Conservation (phyloP, 768 basidiomycete genomes). For the Trametes cubensis region DNA sequence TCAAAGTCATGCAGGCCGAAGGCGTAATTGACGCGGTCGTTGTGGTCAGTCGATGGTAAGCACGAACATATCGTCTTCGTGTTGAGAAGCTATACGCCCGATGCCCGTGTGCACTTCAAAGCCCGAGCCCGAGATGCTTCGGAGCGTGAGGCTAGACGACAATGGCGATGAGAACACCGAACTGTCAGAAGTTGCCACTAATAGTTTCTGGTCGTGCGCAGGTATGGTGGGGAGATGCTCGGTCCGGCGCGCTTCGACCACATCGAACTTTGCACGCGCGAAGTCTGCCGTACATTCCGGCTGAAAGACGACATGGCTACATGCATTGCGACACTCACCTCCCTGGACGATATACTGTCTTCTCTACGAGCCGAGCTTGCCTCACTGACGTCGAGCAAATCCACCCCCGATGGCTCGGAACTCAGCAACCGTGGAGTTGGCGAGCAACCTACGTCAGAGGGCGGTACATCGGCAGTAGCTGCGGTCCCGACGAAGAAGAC, state of each 20-base stretch:
- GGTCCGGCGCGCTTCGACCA: constrained; percentile 77
- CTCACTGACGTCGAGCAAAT: constrained; percentile 16
- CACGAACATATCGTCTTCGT: not conserved
- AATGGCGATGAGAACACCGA: not conserved
- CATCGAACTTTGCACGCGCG: constrained; percentile 72
- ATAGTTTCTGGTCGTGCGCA: constrained; percentile 29
- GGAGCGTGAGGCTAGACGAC: not conserved
- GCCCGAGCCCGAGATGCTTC: not conserved
- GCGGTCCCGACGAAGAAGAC: constrained; percentile 10
- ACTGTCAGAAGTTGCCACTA: too few species aligned
- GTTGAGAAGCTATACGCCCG: not conserved
- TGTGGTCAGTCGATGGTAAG: constrained; percentile 77
- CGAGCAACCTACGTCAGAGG: not conserved
- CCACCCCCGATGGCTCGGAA: not conserved
- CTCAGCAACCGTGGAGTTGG: not conserved
- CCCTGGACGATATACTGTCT: constrained; percentile 62
- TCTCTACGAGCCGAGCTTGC: constrained; percentile 56
- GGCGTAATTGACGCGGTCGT: constrained; percentile 79
- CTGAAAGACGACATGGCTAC: constrained; percentile 70
- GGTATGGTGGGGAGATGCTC: constrained; percentile 82
- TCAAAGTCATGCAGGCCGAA: constrained; percentile 69
- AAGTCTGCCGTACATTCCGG: constrained; percentile 73
- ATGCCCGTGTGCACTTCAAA: too few species aligned
- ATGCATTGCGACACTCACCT: constrained; percentile 53
- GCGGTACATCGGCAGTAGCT: not conserved